These are phyloP conservation scores for Blastomyces parvus DNA, from an alignment of 2,329 filamentous ascomycete genomes.

Conservation along the genomic window DNA sequence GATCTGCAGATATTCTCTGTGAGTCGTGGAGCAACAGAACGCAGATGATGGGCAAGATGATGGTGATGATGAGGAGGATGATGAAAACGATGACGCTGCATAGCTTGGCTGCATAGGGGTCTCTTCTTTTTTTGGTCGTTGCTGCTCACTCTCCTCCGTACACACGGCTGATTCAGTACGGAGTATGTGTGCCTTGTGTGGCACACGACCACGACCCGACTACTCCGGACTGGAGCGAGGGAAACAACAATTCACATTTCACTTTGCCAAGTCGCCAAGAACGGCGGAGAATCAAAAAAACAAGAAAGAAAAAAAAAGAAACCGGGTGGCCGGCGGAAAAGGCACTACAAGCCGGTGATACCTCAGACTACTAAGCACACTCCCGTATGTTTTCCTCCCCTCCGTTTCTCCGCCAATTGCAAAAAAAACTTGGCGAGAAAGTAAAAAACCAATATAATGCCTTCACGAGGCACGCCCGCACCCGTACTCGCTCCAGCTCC, in stretches of 20 bases:
- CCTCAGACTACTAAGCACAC: too few species aligned
- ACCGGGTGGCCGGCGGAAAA: neutral
- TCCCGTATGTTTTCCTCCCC: neutral
- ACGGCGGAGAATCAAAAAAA: neutral
- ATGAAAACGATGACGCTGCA: neutral
- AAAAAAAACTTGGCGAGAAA: neutral
- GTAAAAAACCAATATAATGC: neutral
- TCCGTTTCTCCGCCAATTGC: neutral
- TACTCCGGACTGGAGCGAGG: neutral
- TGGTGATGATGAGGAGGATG: neutral
- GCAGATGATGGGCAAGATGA: neutral
- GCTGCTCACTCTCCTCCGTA: neutral
- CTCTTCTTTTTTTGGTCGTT: neutral
- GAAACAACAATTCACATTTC: too few species aligned
- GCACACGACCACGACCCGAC: neutral
- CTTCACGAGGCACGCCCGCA: neutral
- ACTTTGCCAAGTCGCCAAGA: neutral
- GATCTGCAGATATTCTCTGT: neutral
- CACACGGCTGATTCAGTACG: neutral
- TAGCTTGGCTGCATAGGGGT: neutral
- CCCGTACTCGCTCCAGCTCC: neutral
- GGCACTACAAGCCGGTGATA: too few species aligned
- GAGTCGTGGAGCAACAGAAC: neutral
- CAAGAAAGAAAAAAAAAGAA: too few species aligned
- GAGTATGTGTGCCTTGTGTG: neutral